These are phyloP conservation scores for Syncephalastrum contaminatum DNA, from an alignment of 371 early-diverging fungal genomes.

Conservation along the genomic window DNA sequence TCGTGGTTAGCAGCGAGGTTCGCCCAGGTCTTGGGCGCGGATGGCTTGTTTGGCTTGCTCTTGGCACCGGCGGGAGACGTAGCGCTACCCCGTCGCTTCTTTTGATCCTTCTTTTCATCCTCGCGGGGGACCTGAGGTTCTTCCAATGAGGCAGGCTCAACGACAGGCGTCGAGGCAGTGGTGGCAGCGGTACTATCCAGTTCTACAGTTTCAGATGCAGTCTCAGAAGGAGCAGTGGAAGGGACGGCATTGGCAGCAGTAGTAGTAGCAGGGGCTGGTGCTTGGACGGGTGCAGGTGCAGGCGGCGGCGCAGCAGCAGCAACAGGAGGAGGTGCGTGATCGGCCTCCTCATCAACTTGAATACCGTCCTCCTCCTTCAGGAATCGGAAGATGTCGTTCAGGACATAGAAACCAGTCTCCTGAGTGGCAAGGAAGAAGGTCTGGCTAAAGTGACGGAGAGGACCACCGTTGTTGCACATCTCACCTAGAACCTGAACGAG, in stretches of 20 bases:
- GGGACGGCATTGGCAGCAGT: neutral
- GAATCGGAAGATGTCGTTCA: slow-evolving; percentile 95
- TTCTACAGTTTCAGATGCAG: slow-evolving; percentile 7
- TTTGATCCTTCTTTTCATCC: slow-evolving; percentile 12
- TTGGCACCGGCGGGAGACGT: slow-evolving; percentile 1
- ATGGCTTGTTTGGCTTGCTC: slow-evolving; percentile 11
- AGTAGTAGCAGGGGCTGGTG: slow-evolving; percentile 2
- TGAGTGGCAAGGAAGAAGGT: slow-evolving; percentile 93
- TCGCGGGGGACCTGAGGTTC: neutral
- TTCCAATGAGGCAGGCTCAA: slow-evolving; percentile 3
- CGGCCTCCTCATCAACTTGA: neutral
- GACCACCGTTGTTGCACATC: slow-evolving; percentile 79
- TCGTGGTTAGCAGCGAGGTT: slow-evolving; percentile 31
- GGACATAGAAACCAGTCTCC: slow-evolving; percentile 87
- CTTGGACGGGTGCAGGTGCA: slow-evolving; percentile 4
- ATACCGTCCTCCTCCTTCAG: slow-evolving; percentile 73
- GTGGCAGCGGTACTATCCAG: slow-evolving; percentile 19
- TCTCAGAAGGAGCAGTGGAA: neutral
- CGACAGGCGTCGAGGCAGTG: slow-evolving; percentile 16
- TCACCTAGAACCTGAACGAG: slow-evolving; percentile 92
- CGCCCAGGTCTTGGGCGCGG: slow-evolving; percentile 53
- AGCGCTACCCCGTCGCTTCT: neutral
- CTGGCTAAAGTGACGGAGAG: slow-evolving; percentile 87
- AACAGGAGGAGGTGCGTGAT: too few species aligned
- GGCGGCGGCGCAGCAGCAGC: slow-evolving; percentile 2